phyloP scores from a whole-genome alignment of 2,329 filamentous ascomycete species.

The Daldinia sp. region DNA sequence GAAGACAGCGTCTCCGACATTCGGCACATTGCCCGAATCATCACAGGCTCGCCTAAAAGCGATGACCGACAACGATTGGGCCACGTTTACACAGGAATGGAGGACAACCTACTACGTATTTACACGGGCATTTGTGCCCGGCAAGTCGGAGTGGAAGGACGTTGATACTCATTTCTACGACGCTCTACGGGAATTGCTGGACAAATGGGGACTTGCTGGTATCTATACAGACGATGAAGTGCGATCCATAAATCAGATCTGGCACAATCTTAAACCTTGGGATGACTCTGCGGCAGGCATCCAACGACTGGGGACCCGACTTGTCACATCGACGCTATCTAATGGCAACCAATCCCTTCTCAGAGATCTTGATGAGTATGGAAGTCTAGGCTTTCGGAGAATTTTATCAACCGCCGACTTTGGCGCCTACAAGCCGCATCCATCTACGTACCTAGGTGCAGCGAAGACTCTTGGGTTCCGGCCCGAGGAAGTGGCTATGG shows the following conservation, averaged over 20 bases:
- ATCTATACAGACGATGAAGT: slow-evolving; percentile 71
- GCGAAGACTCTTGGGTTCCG: slow-evolving; percentile 64
- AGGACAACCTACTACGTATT: slow-evolving; percentile 69
- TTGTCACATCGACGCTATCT: slow-evolving; percentile 72
- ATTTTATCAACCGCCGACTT: slow-evolving; percentile 76
- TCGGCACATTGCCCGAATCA: slow-evolving; percentile 54
- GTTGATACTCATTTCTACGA: slow-evolving; percentile 76
- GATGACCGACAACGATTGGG: slow-evolving; percentile 68
- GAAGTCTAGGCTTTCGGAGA: slow-evolving; percentile 66
- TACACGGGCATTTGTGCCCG: slow-evolving; percentile 60
- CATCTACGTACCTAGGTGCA: slow-evolving; percentile 73
- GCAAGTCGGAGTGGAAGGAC: slow-evolving; percentile 65
- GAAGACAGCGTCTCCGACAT: slow-evolving; percentile 57
- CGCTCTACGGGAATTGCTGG: slow-evolving; percentile 67
- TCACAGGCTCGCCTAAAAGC: slow-evolving; percentile 57
- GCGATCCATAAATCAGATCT: slow-evolving; percentile 69
- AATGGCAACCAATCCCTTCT: slow-evolving; percentile 78
- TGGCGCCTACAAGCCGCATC: slow-evolving; percentile 76
- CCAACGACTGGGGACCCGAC: slow-evolving; percentile 57
- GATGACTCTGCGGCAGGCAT: slow-evolving; percentile 67
- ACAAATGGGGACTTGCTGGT: slow-evolving; percentile 61
- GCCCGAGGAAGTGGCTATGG: slow-evolving; percentile 73
- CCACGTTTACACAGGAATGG: slow-evolving; percentile 74
- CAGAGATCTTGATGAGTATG: slow-evolving; percentile 67
- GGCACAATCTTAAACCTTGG: slow-evolving; percentile 79